These are phyloP conservation scores for Phoma sp. DNA, from an alignment of 2,329 filamentous ascomycete genomes.

Conservation along the genomic window DNA sequence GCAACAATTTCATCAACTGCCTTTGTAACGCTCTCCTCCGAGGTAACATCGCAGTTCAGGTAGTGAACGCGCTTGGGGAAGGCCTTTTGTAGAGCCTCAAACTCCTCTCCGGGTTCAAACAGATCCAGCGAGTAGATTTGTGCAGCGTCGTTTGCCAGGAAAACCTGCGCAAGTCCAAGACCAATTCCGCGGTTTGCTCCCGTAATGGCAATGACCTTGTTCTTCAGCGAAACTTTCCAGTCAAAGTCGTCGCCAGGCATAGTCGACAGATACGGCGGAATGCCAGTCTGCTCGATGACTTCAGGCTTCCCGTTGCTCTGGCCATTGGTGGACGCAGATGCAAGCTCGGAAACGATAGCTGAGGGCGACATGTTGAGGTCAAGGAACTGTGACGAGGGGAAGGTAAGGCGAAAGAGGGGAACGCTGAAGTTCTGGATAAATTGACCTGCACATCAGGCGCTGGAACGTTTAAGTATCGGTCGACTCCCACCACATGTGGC, in stretches of 20 bases:
- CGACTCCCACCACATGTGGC: slow-evolving; percentile 21
- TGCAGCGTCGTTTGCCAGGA: slow-evolving; percentile 56
- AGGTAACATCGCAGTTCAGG: slow-evolving; percentile 58
- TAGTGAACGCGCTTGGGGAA: slow-evolving; percentile 55
- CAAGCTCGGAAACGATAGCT: slow-evolving; percentile 29
- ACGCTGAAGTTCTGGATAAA: not conserved
- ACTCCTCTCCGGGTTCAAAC: slow-evolving; percentile 56
- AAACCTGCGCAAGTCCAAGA: slow-evolving; percentile 56
- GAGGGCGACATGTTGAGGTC: slow-evolving; percentile 39
- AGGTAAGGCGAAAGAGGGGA: slow-evolving; percentile 20
- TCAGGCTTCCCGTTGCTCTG: slow-evolving; percentile 21
- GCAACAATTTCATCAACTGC: slow-evolving; percentile 57
- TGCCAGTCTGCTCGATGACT: slow-evolving; percentile 34
- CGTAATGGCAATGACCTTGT: slow-evolving; percentile 51
- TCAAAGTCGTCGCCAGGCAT: slow-evolving; percentile 54
- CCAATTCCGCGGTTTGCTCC: slow-evolving; percentile 50
- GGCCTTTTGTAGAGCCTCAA: slow-evolving; percentile 51
- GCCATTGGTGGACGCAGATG: slow-evolving; percentile 25
- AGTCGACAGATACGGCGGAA: slow-evolving; percentile 50
- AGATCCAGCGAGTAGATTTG: slow-evolving; percentile 60
- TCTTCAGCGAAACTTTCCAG: slow-evolving; percentile 55
- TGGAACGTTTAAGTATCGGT: slow-evolving; percentile 32
- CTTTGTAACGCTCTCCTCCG: slow-evolving; percentile 55
- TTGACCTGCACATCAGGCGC: slow-evolving; percentile 17
- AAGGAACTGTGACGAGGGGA: slow-evolving; percentile 21